A percentile compares a stretch with the other conserved stretches of the same genome.
These are phyloP conservation scores for Rhizophlyctis rosea DNA, from an alignment of 192 early-diverging fungal genomes.

Conservation along the genomic window DNA sequence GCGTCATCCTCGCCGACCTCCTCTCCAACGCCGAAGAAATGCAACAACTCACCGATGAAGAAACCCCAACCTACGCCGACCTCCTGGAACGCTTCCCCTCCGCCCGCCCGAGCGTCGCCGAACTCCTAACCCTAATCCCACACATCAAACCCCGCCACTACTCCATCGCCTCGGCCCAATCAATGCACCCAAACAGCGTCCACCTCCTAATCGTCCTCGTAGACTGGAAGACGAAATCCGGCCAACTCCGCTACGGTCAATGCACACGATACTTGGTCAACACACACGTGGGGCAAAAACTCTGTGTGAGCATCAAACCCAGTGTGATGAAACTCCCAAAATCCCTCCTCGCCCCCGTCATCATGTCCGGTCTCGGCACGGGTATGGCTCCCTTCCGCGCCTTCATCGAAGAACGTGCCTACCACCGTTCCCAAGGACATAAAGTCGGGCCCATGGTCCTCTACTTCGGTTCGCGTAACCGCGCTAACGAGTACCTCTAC, in stretches of 20 bases:
- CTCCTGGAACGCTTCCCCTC: constrained; percentile 82
- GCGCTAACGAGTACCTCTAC: constrained; percentile 91
- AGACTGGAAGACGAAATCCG: constrained; percentile 73
- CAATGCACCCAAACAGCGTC: constrained; percentile 82
- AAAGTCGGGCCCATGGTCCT: constrained; percentile 91
- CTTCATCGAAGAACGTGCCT: constrained; percentile 90
- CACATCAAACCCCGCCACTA: constrained; percentile 95
- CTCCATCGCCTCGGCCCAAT: constrained; percentile 92
- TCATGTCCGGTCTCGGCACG: constrained; percentile 96
- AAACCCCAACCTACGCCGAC: constrained; percentile 84
- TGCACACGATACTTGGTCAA: constrained; percentile 84
- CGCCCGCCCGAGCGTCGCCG: constrained; percentile 67
- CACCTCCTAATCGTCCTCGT: constrained; percentile 91
- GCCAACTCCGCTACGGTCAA: constrained; percentile 76
- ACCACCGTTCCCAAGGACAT: constrained; percentile 69
- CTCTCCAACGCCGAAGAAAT: constrained; percentile 74
- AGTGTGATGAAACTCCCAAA: constrained; percentile 95
- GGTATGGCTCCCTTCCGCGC: constrained; percentile 99
- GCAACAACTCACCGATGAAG: constrained; percentile 71
- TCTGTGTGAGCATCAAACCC: constrained; percentile 91
- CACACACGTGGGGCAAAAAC: constrained; percentile 60
- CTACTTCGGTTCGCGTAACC: constrained; percentile 95
- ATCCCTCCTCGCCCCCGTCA: constrained; percentile 75
- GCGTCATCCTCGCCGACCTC: constrained; percentile 52
- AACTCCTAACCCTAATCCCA: constrained; percentile 71